Percentiles rank a stretch among this genome's conserved stretches.
Conservation (phyloP, 805 yeast species). For the Teunomyces aglyptinius region DNA sequence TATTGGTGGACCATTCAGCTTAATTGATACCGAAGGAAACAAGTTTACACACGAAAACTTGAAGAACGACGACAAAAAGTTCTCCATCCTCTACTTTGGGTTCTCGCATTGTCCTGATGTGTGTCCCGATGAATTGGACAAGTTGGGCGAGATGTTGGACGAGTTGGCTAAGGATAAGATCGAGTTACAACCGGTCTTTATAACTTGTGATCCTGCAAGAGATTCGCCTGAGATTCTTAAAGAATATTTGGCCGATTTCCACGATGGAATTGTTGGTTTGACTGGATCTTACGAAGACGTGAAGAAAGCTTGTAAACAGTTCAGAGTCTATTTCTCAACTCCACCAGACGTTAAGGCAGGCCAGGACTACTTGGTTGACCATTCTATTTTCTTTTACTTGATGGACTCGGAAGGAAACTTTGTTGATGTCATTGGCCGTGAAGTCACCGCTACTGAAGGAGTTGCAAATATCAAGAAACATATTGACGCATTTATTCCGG, state of each 20-base stretch:
- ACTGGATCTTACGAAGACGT: slow-evolving; percentile 89
- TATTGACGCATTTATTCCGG: slow-evolving; percentile 72
- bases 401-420: slow-evolving; percentile 99
- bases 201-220: slow-evolving; percentile 96
- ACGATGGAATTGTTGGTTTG: slow-evolving; percentile 82
- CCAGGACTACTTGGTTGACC: slow-evolving; percentile 95
- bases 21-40: slow-evolving; percentile 69
- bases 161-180: slow-evolving; percentile 54
- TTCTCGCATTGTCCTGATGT: slow-evolving; percentile 98
- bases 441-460: slow-evolving; percentile 77
- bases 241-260: slow-evolving; percentile 84
- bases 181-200: slow-evolving; percentile 78
- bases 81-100: slow-evolving; percentile 89
- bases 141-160: slow-evolving; percentile 71
- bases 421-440: slow-evolving; percentile 92
- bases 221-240: slow-evolving; percentile 84
- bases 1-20: slow-evolving; percentile 85
- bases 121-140: slow-evolving; percentile 96
- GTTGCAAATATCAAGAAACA: slow-evolving; percentile 73
- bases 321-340: slow-evolving; percentile 95
- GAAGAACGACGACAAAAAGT: slow-evolving; percentile 57
- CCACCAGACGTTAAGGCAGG: slow-evolving; percentile 94
- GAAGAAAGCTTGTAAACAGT: slow-evolving; percentile 81
- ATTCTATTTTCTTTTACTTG: slow-evolving; percentile 92
- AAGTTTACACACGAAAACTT: slow-evolving; percentile 76